phyloP scores from a whole-genome alignment of 2,329 filamentous ascomycete genomes.

The Bipolaris oryzae region DNA sequence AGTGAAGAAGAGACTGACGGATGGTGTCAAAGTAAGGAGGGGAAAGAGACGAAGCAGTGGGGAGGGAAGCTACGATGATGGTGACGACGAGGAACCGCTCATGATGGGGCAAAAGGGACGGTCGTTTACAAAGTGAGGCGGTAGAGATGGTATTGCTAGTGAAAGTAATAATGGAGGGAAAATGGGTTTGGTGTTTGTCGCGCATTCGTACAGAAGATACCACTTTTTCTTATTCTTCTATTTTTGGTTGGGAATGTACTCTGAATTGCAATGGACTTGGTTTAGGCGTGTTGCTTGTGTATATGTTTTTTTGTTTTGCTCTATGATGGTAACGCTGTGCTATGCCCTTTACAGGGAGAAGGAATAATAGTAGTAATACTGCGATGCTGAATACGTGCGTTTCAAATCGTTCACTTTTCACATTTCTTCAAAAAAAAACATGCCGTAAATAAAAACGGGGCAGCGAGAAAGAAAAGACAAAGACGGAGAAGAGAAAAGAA shows the following conservation, averaged over 20 bases:
- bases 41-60: slow-evolving; percentile 57
- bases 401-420: neutral
- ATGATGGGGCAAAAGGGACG: slow-evolving; percentile 28
- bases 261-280: slow-evolving; percentile 7
- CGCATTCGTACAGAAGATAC: slow-evolving; percentile 21
- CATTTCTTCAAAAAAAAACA: neutral
- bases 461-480: neutral
- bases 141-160: neutral
- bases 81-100: slow-evolving; percentile 32
- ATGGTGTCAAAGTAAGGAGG: slow-evolving; percentile 74
- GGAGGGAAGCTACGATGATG: slow-evolving; percentile 30
- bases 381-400: neutral
- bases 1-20: slow-evolving; percentile 81
- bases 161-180: slow-evolving; percentile 1
- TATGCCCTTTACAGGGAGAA: slow-evolving; percentile 9
- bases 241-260: slow-evolving; percentile 4
- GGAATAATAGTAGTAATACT: neutral
- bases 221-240: slow-evolving; percentile 16
- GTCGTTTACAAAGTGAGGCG: slow-evolving; percentile 9
- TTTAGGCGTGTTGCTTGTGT: neutral
- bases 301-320: neutral
- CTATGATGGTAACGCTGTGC: slow-evolving; percentile 13
- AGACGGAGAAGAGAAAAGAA: neutral
- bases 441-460: neutral
- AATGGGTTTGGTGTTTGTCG: slow-evolving; percentile 3